These are phyloP conservation scores for Oehlia diaphana DNA, from an alignment of 192 early-diverging fungal genomes.

Conservation along the genomic window DNA sequence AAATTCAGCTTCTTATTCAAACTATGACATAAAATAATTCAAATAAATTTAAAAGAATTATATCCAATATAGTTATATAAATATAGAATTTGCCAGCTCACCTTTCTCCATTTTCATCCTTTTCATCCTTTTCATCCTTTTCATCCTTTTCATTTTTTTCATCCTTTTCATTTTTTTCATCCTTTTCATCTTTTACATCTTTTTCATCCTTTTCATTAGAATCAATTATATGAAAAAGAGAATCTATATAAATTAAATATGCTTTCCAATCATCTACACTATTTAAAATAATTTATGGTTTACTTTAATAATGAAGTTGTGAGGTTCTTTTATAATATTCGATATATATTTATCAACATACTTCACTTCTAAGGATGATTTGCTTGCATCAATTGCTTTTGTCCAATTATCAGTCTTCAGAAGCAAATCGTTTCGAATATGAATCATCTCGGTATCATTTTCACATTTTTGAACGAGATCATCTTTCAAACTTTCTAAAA, in stretches of 20 bases:
- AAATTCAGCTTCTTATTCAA: constrained; percentile 10
- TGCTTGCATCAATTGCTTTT: constrained; percentile 32
- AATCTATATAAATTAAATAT: constrained; percentile 62
- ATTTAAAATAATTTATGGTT: background rate
- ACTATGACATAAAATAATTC: background rate
- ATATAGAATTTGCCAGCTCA: background rate
- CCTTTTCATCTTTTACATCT: background rate
- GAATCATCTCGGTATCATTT: constrained; percentile 73
- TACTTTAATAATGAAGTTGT: too few relatives aligned
- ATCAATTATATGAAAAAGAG: constrained; percentile 47
- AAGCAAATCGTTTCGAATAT: constrained; percentile 56
- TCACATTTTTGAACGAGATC: constrained; percentile 62
- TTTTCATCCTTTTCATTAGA: constrained; percentile 39
- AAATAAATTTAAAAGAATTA: background rate
- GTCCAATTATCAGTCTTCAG: constrained; percentile 50
- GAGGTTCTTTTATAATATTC: too few relatives aligned
- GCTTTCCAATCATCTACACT: constrained; percentile 78
- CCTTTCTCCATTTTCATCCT: constrained; percentile 30
- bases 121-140: constrained; percentile 19
- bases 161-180: too few relatives aligned
- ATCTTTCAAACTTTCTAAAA: constrained; percentile 64
- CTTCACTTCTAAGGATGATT: constrained; percentile 20
- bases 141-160: too few relatives aligned
- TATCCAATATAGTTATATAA: background rate
- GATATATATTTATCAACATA: background rate